Conservation (phyloP, 768 basidiomycete species). For the Pseudohyphozyma bogoriensis region DNA sequence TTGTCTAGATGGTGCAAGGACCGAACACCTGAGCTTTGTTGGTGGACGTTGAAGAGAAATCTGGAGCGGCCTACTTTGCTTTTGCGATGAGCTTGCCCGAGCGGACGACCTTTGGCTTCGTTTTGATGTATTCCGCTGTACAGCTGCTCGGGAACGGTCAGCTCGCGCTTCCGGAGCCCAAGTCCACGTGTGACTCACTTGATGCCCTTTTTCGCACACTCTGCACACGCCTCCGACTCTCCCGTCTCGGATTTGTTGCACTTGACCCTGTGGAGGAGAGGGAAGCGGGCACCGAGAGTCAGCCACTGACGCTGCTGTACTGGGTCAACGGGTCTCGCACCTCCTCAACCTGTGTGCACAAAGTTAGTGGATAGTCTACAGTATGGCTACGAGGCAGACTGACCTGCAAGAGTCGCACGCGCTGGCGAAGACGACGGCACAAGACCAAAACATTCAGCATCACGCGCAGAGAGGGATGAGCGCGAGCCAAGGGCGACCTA, state of each 20-base stretch:
- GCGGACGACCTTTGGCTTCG: slow-evolving; percentile 19
- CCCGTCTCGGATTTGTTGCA: slow-evolving; percentile 13
- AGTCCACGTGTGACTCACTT: neutral
- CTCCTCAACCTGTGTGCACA: too few species aligned
- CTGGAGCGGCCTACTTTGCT: slow-evolving; percentile 8
- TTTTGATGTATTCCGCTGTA: slow-evolving; percentile 17
- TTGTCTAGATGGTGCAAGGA: neutral
- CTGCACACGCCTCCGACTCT: slow-evolving; percentile 6
- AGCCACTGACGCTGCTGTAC: neutral
- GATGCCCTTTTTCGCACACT: slow-evolving; percentile 19
- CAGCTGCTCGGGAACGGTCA: slow-evolving; percentile 3
- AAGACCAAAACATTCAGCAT: neutral
- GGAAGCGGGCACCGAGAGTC: neutral
- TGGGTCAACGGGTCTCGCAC: too few species aligned
- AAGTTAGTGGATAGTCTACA: too few species aligned
- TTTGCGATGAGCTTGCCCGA: slow-evolving; percentile 19
- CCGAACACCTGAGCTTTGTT: too few species aligned
- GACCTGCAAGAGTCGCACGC: slow-evolving; percentile 8
- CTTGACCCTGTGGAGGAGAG: slow-evolving; percentile 11
- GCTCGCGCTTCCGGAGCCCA: neutral
- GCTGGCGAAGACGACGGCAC: neutral
- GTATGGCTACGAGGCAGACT: neutral
- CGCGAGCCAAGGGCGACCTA: neutral
- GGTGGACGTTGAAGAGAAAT: too few species aligned
- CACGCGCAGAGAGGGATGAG: neutral